Conservation (phyloP, 805 yeast species). For the Wickerhamia fluorescens region DNA sequence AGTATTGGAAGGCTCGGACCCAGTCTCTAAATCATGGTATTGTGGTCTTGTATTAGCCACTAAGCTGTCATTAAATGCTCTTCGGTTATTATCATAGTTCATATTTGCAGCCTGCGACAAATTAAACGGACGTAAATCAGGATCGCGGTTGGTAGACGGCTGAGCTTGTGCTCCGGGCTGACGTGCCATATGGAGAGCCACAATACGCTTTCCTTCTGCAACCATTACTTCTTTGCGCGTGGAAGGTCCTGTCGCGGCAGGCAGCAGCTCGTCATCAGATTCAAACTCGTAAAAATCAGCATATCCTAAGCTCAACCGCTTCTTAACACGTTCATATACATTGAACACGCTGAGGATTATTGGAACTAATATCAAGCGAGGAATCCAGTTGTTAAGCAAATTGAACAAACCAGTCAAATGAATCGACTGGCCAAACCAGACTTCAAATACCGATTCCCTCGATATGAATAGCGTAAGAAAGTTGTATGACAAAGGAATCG, state of each 20-base stretch:
- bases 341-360: conserved; percentile 55
- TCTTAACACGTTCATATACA: conserved; percentile 56
- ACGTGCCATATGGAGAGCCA: conserved; percentile 24
- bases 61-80: conserved; percentile 17
- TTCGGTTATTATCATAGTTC: conserved; percentile 23
- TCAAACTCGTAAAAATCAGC: conserved; percentile 33
- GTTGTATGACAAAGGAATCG: conserved; percentile 77
- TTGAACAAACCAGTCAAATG: conserved; percentile 70
- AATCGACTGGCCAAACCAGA: conserved; percentile 69
- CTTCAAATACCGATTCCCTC: conserved; percentile 52
- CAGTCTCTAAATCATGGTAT: conserved; percentile 10
- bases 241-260: conserved; percentile 11
- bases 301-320: conserved; percentile 27
- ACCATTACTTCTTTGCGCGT: conserved; percentile 30
- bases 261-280: conserved; percentile 18
- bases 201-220: conserved; percentile 36
- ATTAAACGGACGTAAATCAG: conserved; percentile 22
- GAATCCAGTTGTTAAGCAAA: conserved; percentile 66
- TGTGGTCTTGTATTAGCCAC: conserved; percentile 15
- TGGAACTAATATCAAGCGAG: conserved; percentile 69
- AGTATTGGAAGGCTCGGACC: conserved; percentile 1
- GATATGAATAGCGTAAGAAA: conserved; percentile 59
- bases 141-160: too few species aligned
- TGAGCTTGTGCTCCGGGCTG: conserved; percentile 10
- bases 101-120: conserved; percentile 17